These are phyloP conservation scores for Parmelia sp. DNA, from an alignment of 495 filamentous ascomycete genomes.

Conservation along the genomic window DNA sequence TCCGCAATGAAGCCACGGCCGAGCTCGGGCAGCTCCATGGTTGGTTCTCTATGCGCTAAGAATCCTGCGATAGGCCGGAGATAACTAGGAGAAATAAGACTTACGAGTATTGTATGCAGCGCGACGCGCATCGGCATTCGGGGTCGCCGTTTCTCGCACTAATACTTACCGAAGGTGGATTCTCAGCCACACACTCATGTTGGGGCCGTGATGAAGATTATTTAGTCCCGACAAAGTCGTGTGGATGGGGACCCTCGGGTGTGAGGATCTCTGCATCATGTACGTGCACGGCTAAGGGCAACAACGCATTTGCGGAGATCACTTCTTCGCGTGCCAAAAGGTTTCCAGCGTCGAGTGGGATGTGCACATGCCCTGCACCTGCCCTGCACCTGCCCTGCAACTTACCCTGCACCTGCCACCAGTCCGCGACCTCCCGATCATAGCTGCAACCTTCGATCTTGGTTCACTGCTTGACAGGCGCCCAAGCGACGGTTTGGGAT, in stretches of 20 bases:
- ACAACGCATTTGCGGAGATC: neutral
- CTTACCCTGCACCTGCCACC: too few relatives aligned
- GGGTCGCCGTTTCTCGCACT: neutral
- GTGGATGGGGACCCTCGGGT: slow-evolving; percentile 4
- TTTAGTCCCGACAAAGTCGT: neutral
- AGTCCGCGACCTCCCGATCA: too few relatives aligned
- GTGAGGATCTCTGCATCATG: neutral
- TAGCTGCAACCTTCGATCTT: neutral
- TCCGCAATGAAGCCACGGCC: neutral
- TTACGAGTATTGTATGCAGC: neutral
- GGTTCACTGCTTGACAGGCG: neutral
- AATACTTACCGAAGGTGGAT: neutral
- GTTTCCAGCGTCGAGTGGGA: neutral
- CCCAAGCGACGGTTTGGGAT: slow-evolving; percentile 1
- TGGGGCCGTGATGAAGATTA: neutral
- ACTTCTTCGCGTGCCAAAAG: neutral
- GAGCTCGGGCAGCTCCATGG: neutral
- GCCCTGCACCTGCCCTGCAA: too few relatives aligned
- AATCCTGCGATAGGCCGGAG: slow-evolving; percentile 8
- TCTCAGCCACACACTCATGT: neutral
- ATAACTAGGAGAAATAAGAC: neutral
- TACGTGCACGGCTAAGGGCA: neutral
- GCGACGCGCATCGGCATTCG: slow-evolving; percentile 5
- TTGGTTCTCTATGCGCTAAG: slow-evolving; percentile 7
- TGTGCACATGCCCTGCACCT: too few relatives aligned